Base-by-base conservation (phyloP, 1,284 basidiomycete species). In the Phellinidium pouzarii region DNA sequence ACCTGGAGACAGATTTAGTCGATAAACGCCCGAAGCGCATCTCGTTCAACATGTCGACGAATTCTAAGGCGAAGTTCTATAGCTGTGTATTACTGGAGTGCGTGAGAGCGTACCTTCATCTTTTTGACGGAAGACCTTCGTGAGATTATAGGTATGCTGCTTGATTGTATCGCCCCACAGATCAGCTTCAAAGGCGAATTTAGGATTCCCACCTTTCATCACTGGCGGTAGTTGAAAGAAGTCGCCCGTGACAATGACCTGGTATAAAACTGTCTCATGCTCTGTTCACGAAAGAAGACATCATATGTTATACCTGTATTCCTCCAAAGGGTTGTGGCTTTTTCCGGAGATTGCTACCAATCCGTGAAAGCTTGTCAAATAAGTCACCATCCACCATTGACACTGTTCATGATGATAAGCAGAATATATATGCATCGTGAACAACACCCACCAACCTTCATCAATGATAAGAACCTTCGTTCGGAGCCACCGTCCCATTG, bases 151-250 rank as follows among this genome's bases (percentile, higher is more conserved):
- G 1, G 85, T 91, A 60, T 84, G 74, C 52, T 72, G 52, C 9
- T 78, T 71, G 58, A 99, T 84, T 11, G 85, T 82, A 47, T 78
- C 69, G n/a, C 72, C 70, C 96, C 96, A 99, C 20, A 77, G 76
- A 27, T 80, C 70, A 4, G 93, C 91, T 62, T 99, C 93, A 64
- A 99, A 99, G 2, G 89, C 87, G 65, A 96, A 97, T 56, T 65
- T 74, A 8, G 73, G 55, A 26, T 48, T 42, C 3, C 67, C 65
- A n/a, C 66, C 66, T 58, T 77, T 77, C 12, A 76, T 78, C 9
- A 99, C 93, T 0, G 96, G 95, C 1, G 96, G 96, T 4, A 99
- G 74, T 67, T 99, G 94, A 70, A 92, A 96, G 70, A 98, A 99
- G 65, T 99, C 94, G 20, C 94, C 94, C 0, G 92, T 94, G 11